A percentile compares a stretch with the other conserved stretches of the same genome.
Conservation (phyloP, 371 early-diverging fungal genomes). For the Capniomyces stellatus region DNA sequence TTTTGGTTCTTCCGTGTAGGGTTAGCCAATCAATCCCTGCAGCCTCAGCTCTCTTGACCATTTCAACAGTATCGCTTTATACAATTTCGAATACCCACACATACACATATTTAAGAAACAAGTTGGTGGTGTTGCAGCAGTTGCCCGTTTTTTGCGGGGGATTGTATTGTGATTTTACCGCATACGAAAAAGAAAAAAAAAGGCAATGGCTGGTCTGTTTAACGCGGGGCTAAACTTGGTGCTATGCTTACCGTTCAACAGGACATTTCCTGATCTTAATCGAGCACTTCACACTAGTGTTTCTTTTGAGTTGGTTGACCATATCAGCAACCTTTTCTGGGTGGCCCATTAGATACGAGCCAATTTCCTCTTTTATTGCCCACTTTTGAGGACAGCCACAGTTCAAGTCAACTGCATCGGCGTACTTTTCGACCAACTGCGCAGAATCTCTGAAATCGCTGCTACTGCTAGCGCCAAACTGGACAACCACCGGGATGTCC, state of each 20-base stretch:
- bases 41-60: slow-evolving; percentile 51
- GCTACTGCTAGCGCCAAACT: slow-evolving; percentile 77
- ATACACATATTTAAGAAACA: background rate
- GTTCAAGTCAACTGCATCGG: slow-evolving; percentile 63
- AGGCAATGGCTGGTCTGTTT: no score
- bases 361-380: slow-evolving; percentile 67
- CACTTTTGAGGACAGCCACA: slow-evolving; percentile 81
- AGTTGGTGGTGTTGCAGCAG: no score
- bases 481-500: slow-evolving; percentile 77
- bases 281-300: slow-evolving; percentile 46
- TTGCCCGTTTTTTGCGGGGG: no score
- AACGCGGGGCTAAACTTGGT: no score
- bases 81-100: background rate
- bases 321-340: slow-evolving; percentile 68
- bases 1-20: slow-evolving; percentile 62
- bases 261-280: slow-evolving; percentile 66
- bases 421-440: slow-evolving; percentile 60
- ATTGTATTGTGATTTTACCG: no score
- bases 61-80: slow-evolving; percentile 47
- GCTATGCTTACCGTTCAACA: slow-evolving; percentile 34
- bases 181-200: no score
- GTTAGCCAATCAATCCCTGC: slow-evolving; percentile 64
- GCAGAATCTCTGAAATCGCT: slow-evolving; percentile 72
- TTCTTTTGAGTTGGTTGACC: slow-evolving; percentile 47
- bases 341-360: slow-evolving; percentile 52